Conservation (phyloP, 2,329 filamentous ascomycete genomes). For the Pyricularia pennisetigena region DNA sequence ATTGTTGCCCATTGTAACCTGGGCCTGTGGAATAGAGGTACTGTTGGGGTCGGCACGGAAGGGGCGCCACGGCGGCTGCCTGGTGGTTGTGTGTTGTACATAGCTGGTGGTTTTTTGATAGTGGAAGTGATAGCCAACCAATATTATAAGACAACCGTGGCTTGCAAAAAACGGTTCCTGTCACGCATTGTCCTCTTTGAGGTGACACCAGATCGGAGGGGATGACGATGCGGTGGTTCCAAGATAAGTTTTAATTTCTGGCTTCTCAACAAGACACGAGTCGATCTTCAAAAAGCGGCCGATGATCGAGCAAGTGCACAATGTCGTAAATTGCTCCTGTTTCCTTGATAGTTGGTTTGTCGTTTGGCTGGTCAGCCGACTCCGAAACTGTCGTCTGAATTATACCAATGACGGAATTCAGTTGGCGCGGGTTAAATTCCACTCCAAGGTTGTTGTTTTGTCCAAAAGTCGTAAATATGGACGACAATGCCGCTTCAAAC, state of each 20-base stretch:
- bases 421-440: neutral
- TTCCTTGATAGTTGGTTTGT: neutral
- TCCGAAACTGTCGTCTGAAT: neutral
- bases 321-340: neutral
- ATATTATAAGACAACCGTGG: neutral
- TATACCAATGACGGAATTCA: neutral
- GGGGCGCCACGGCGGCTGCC: neutral
- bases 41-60: neutral
- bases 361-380: neutral
- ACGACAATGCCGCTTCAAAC: conserved; percentile 6
- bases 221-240: neutral
- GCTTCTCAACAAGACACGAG: neutral
- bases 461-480: conserved; percentile 6
- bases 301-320: neutral
- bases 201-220: neutral
- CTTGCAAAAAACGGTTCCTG: neutral
- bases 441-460: neutral
- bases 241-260: neutral
- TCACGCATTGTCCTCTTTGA: neutral
- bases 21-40: conserved; percentile 8
- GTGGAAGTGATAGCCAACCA: neutral
- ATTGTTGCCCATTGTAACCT: conserved; percentile 18
- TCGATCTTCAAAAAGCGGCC: neutral
- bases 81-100: neutral
- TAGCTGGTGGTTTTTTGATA: neutral